Percentiles rank a stretch among this genome's conserved stretches.
Evolutionary conservation across 768 basidiomycete genomes (phyloP).

Genomic region (Termitomyces sp.): DNA sequence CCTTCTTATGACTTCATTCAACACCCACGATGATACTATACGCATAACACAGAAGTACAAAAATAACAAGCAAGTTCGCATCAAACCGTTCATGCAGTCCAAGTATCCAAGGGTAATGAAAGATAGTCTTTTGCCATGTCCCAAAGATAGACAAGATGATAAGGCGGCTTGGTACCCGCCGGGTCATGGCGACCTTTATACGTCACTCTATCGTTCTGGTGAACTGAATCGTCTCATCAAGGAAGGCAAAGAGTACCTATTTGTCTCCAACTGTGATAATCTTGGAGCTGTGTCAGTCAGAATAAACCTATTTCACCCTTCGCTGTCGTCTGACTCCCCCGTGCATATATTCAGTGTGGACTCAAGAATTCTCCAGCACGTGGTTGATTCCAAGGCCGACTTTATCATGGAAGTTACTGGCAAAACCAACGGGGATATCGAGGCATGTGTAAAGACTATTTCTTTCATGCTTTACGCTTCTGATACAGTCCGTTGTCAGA

Average conservation of each 20-base stretch:
- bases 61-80: conserved; percentile 72
- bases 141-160: conserved; percentile 60
- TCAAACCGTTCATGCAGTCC: conserved; percentile 79
- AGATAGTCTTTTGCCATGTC: conserved; percentile 70
- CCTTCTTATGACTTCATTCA: conserved; percentile 92
- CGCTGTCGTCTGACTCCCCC: conserved; percentile 2
- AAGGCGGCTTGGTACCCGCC: conserved; percentile 87
- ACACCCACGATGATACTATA: conserved; percentile 84
- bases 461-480: conserved; percentile 18
- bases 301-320: background rate
- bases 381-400: conserved; percentile 74
- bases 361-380: conserved; percentile 70
- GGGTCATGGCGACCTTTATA: conserved; percentile 83
- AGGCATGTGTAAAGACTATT: conserved; percentile 15
- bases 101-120: conserved; percentile 80
- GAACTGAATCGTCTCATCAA: conserved; percentile 71
- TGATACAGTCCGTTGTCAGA: conserved; percentile 28
- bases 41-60: conserved; percentile 83
- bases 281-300: conserved; percentile 67
- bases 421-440: conserved; percentile 86
- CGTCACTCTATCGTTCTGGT: conserved; percentile 70
- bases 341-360: conserved; percentile 50
- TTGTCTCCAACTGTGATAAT: conserved; percentile 87
- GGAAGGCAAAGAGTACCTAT: conserved; percentile 87
- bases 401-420: conserved; percentile 95